Evolutionary conservation across 495 filamentous ascomycete genomes (phyloP).

Genomic region (Penicillium riverlandense): DNA sequence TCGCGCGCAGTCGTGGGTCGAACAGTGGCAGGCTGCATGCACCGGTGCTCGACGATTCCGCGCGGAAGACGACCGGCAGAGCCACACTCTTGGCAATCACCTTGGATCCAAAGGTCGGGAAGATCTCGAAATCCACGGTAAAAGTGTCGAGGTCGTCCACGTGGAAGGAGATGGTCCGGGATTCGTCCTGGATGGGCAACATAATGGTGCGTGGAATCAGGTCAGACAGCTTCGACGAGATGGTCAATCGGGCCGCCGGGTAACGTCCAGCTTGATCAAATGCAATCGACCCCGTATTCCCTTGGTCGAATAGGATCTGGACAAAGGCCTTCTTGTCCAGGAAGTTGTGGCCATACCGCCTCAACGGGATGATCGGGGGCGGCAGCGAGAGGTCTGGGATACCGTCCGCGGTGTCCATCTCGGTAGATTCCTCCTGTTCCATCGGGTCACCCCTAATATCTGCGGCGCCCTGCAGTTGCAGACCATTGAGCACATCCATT

Average conservation of each 20-base stretch:
- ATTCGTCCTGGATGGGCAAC: conserved; percentile 93
- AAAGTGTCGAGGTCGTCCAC: conserved; percentile 90
- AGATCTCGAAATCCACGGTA: conserved; percentile 94
- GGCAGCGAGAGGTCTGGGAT: conserved; percentile 91
- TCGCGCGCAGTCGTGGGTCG: conserved; percentile 85
- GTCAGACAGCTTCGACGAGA: conserved; percentile 92
- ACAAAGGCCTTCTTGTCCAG: conserved; percentile 94
- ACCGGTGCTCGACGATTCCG: conserved; percentile 65
- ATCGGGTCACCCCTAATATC: conserved; percentile 19
- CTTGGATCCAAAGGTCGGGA: conserved; percentile 93
- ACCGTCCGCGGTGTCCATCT: conserved; percentile 70
- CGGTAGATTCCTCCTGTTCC: conserved; percentile 46
- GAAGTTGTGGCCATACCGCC: conserved; percentile 97
- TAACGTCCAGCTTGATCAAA: conserved; percentile 97
- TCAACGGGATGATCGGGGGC: conserved; percentile 89
- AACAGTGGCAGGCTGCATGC: conserved; percentile 82
- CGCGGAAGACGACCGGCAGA: conserved; percentile 75
- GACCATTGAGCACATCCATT: conserved; percentile 28
- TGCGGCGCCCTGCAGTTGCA: conserved; percentile 26
- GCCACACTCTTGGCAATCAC: conserved; percentile 94
- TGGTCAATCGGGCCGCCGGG: conserved; percentile 88
- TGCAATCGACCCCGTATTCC: conserved; percentile 60
- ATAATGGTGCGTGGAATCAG: conserved; percentile 92
- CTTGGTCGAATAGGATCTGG: conserved; percentile 76
- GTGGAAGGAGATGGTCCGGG: conserved; percentile 86